A percentile compares a stretch with the other conserved stretches of the same genome.
Conservation (phyloP, 1,284 basidiomycete genomes). For the Trichosporon ovoides region DNA sequence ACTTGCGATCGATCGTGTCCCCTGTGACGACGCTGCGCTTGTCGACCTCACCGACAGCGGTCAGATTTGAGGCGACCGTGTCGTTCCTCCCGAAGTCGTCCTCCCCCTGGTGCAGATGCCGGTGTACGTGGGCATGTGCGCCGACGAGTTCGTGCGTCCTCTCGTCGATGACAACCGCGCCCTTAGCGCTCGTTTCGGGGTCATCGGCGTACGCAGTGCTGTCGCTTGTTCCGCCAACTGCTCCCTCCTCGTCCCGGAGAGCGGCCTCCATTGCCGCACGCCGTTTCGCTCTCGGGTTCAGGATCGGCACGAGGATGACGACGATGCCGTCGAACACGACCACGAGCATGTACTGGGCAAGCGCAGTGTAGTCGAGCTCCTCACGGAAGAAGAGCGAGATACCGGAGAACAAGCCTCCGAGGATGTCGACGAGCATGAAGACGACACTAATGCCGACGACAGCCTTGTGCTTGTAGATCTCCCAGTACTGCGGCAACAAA, state of each 20-base stretch:
- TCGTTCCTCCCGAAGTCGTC: neutral
- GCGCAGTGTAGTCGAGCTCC: slow-evolving; percentile 62
- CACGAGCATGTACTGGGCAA: slow-evolving; percentile 52
- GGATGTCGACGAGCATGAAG: slow-evolving; percentile 66
- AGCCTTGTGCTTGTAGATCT: slow-evolving; percentile 65
- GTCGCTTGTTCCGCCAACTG: neutral
- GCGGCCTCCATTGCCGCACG: slow-evolving; percentile 20
- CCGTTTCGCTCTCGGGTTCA: slow-evolving; percentile 56
- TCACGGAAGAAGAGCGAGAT: slow-evolving; percentile 65
- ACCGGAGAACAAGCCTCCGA: slow-evolving; percentile 64
- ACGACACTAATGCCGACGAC: slow-evolving; percentile 67
- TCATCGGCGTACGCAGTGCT: neutral
- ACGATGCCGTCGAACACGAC: slow-evolving; percentile 59
- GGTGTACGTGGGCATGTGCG: neutral
- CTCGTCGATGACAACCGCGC: neutral
- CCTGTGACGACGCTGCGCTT: neutral
- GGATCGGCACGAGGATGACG: slow-evolving; percentile 57
- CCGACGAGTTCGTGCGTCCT: neutral
- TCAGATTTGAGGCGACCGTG: neutral
- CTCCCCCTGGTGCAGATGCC: neutral
- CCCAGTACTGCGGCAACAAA: slow-evolving; percentile 59
- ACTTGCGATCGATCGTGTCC: too few species aligned
- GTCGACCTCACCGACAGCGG: neutral
- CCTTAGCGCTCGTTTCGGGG: too few species aligned
- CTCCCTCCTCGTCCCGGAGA: slow-evolving; percentile 1